phyloP scores from a whole-genome alignment of 164 flowering plant species.

The Magnolia changhungtana region DNA sequence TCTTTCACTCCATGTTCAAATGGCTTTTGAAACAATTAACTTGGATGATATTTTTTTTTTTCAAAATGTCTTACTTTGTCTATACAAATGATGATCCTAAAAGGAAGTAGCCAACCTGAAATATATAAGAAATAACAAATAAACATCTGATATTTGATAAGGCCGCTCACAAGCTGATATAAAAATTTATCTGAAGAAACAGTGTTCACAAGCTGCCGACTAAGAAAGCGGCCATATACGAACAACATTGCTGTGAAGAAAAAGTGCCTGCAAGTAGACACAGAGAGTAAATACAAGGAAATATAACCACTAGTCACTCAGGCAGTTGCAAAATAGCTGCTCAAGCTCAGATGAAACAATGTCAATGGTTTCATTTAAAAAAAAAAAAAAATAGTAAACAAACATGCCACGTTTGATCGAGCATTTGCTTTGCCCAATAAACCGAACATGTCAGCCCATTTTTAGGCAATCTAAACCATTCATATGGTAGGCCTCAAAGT shows the following conservation, averaged over 20 bases:
- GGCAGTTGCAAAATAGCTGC: background rate
- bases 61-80: background rate
- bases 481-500: background rate
- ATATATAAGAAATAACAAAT: constrained; percentile 85
- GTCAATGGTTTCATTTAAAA: background rate
- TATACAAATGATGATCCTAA: background rate
- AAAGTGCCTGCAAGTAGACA: constrained; percentile 66
- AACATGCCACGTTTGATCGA: background rate
- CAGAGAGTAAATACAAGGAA: background rate
- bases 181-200: constrained; percentile 72
- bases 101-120: constrained; percentile 53
- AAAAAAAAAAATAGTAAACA: background rate
- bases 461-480: background rate
- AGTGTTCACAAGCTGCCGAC: constrained; percentile 82
- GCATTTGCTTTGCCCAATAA: background rate
- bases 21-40: background rate
- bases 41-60: background rate
- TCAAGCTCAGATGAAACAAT: background rate
- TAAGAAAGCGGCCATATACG: constrained; percentile 86
- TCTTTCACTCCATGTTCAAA: no score
- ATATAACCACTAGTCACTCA: background rate
- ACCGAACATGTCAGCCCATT: background rate
- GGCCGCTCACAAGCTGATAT: constrained; percentile 59
- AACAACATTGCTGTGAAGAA: constrained; percentile 97
- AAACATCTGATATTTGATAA: constrained; percentile 88